Conservation (phyloP, 108 stramenopile species). For the Cyclotella sp. region DNA sequence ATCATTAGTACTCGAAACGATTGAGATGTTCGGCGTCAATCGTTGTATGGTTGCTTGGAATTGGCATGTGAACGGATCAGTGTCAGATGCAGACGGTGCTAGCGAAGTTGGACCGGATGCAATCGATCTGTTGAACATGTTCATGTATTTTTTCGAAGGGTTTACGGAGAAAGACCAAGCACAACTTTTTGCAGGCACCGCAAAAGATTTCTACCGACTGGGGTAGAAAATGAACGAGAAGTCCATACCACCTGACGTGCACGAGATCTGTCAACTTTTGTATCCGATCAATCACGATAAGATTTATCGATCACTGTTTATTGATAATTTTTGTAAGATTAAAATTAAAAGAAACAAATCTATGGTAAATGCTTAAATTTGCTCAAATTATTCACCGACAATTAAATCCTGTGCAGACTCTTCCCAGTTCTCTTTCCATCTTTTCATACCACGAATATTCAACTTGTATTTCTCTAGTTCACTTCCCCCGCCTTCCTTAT, state of each 20-base stretch:
- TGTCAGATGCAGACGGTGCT: slow-evolving; percentile 63
- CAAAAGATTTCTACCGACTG: slow-evolving; percentile 65
- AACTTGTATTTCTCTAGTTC: slow-evolving; percentile 64
- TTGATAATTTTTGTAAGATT: too few relatives aligned
- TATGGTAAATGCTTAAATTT: background rate
- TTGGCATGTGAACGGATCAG: slow-evolving; percentile 67
- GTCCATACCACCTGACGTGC: background rate
- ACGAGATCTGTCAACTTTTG: too few relatives aligned
- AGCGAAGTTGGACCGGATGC: slow-evolving; percentile 69
- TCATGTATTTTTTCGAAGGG: slow-evolving; percentile 57
- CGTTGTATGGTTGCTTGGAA: slow-evolving; percentile 85
- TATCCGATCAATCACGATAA: too few relatives aligned
- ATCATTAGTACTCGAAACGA: slow-evolving; percentile 61
- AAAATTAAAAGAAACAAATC: background rate
- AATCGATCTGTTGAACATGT: slow-evolving; percentile 53
- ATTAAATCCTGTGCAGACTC: slow-evolving; percentile 62
- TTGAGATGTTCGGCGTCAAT: slow-evolving; percentile 68
- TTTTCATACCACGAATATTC: slow-evolving; percentile 60
- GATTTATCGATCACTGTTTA: background rate
- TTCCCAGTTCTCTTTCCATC: slow-evolving; percentile 87
- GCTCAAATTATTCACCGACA: slow-evolving; percentile 38
- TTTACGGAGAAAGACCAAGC: slow-evolving; percentile 63
- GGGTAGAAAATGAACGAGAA: background rate
- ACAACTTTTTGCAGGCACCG: slow-evolving; percentile 62
- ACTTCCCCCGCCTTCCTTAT: slow-evolving; percentile 27